Evolutionary conservation across 2,329 filamentous ascomycete species (phyloP).

Genomic region (Chrysosporium keratinophilum): DNA sequence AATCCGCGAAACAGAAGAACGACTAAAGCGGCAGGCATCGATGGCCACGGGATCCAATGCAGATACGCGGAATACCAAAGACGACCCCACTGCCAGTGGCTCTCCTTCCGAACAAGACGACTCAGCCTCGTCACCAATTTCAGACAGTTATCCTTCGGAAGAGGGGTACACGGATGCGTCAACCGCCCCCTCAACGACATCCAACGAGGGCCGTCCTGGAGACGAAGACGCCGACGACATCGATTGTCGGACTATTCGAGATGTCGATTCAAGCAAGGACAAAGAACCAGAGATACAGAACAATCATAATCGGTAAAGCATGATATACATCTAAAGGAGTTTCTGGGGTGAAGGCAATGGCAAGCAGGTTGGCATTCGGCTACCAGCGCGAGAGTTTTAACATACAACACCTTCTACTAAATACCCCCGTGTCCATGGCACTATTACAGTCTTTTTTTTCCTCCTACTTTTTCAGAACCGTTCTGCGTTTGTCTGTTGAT

Average conservation of each 20-base stretch:
- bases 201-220: conserved; percentile 10
- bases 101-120: conserved; percentile 14
- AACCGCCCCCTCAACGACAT: conserved; percentile 19
- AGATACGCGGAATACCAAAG: conserved; percentile 14
- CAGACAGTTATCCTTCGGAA: conserved; percentile 20
- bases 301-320: conserved; percentile 1
- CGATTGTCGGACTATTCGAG: conserved; percentile 8
- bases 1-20: conserved; percentile 74
- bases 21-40: conserved; percentile 44
- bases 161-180: conserved; percentile 19
- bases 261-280: not conserved
- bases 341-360: not conserved
- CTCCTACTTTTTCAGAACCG: not conserved
- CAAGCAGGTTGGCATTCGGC: not conserved
- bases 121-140: conserved; percentile 15
- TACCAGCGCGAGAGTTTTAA: conserved; percentile 2
- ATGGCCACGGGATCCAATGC: conserved; percentile 9
- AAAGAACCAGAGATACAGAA: not conserved
- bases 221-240: conserved; percentile 1
- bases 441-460: conserved; percentile 1
- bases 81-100: conserved; percentile 17
- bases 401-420: not conserved
- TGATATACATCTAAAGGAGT: not conserved
- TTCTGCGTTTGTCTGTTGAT: conserved; percentile 9
- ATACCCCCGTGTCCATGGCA: conserved; percentile 5